Evolutionary conservation across 495 filamentous ascomycete species (phyloP).

Genomic region (Talaromyces liani): DNA sequence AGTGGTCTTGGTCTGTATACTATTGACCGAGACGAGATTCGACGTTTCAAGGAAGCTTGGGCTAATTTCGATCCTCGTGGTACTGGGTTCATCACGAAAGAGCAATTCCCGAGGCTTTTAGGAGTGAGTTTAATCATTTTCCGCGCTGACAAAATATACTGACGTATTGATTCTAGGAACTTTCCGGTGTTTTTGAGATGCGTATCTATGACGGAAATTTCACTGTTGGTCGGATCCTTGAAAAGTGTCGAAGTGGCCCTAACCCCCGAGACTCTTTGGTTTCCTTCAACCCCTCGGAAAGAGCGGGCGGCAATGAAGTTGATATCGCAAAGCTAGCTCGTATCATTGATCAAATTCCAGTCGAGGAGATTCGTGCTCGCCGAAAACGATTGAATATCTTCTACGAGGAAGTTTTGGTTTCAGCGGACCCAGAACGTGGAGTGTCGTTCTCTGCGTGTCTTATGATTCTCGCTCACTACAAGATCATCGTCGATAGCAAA

Average conservation of each 20-base stretch:
- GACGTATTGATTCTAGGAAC: too few relatives aligned
- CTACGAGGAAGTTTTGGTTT: conserved; percentile 94
- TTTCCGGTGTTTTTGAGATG: conserved; percentile 94
- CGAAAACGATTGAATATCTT: conserved; percentile 80
- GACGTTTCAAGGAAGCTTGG: conserved; percentile 98
- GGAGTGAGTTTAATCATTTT: conserved; percentile 47
- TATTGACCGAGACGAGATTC: conserved; percentile 84
- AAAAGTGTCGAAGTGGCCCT: conserved; percentile 56
- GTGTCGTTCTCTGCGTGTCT: conserved; percentile 91
- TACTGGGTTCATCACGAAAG: conserved; percentile 84
- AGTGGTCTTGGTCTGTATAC: conserved; percentile 66
- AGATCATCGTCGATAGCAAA: conserved; percentile 97
- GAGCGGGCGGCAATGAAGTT: conserved; percentile 56
- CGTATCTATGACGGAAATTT: conserved; percentile 91
- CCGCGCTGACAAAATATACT: too few relatives aligned
- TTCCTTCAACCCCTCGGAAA: conserved; percentile 8
- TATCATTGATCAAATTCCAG: conserved; percentile 68
- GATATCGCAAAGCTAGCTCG: conserved; percentile 69
- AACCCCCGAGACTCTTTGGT: conserved; percentile 37
- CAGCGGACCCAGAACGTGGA: conserved; percentile 76
- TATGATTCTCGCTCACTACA: conserved; percentile 97
- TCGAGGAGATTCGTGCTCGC: conserved; percentile 61
- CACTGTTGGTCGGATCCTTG: conserved; percentile 73
- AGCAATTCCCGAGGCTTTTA: conserved; percentile 81
- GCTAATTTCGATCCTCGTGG: conserved; percentile 88